phyloP scores from a whole-genome alignment of 2,329 filamentous ascomycete species.

The Plectosphaerella plurivora region DNA sequence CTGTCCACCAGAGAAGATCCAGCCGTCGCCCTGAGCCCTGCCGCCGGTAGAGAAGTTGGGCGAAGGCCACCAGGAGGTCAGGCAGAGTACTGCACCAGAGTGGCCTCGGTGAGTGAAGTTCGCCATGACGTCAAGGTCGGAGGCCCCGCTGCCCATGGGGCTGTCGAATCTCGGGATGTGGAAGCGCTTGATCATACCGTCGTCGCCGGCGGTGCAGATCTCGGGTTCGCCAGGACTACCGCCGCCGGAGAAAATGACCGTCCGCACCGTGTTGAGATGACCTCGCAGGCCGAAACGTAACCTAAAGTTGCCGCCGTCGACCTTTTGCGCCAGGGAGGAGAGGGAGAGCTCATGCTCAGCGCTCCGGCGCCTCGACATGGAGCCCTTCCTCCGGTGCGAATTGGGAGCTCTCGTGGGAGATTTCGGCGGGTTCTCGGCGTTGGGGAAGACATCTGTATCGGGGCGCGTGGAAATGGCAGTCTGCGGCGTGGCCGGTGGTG shows the following conservation, averaged over 20 bases:
- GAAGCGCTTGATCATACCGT: slow-evolving; percentile 95
- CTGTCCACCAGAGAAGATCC: slow-evolving; percentile 97
- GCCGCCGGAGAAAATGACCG: slow-evolving; percentile 94
- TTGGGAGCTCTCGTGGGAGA: slow-evolving; percentile 68
- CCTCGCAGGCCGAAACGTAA: slow-evolving; percentile 87
- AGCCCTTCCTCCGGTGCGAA: slow-evolving; percentile 76
- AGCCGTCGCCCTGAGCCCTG: slow-evolving; percentile 84
- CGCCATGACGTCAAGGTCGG: slow-evolving; percentile 84
- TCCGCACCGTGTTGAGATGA: slow-evolving; percentile 88
- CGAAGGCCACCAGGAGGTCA: slow-evolving; percentile 82
- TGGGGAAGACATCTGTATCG: slow-evolving; percentile 84
- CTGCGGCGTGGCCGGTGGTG: slow-evolving; percentile 37
- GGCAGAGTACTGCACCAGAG: slow-evolving; percentile 78
- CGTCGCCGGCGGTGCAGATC: slow-evolving; percentile 92
- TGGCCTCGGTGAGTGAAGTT: slow-evolving; percentile 96
- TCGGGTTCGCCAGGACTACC: slow-evolving; percentile 94
- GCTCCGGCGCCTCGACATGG: slow-evolving; percentile 66
- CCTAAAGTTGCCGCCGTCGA: slow-evolving; percentile 78
- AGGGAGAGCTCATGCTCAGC: slow-evolving; percentile 61
- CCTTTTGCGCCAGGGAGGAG: slow-evolving; percentile 46
- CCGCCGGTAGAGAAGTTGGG: slow-evolving; percentile 88
- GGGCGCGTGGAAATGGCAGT: slow-evolving; percentile 53
- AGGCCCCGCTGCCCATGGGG: slow-evolving; percentile 43
- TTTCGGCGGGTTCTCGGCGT: slow-evolving; percentile 73
- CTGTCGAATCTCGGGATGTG: slow-evolving; percentile 79